Conservation (phyloP, 208 protist species). For the Angomonas ambiguus region DNA sequence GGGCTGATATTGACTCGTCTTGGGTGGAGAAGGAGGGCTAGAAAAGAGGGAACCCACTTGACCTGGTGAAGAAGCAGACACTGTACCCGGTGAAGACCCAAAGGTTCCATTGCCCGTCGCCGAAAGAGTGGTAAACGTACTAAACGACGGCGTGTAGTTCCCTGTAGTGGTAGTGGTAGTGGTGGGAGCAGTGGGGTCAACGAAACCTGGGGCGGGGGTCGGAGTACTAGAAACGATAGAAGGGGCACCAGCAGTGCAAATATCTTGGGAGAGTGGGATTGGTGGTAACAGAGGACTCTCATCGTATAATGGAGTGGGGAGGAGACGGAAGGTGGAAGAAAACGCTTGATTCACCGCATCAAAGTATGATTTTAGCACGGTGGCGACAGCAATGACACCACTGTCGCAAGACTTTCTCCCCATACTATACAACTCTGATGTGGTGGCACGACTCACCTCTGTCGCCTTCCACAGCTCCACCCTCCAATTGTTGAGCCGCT, state of each 20-base stretch:
- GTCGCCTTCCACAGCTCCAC: constrained; percentile 68
- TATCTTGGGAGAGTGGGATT: constrained; percentile 36
- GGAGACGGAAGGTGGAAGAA: constrained; percentile 33
- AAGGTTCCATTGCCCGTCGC: not conserved
- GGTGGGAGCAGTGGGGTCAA: not conserved
- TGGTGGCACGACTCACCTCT: constrained; percentile 51
- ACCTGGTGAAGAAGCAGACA: not conserved
- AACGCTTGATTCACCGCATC: constrained; percentile 40
- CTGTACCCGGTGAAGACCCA: not conserved
- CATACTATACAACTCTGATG: constrained; percentile 54
- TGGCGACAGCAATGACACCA: constrained; percentile 49
- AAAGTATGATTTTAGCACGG: constrained; percentile 53
- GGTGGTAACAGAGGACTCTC: constrained; percentile 40
- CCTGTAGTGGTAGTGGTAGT: not conserved
- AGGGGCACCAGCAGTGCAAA: constrained; percentile 16
- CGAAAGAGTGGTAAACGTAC: not conserved
- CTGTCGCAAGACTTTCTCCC: constrained; percentile 56
- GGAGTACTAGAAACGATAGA: too few species aligned
- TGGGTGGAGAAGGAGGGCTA: not conserved
- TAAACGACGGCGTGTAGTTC: not conserved
- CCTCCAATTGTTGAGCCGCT: constrained; percentile 66
- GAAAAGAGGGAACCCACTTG: not conserved
- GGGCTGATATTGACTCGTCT: not conserved
- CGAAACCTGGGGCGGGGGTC: too few species aligned
- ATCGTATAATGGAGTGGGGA: constrained; percentile 43